Percentiles rank a stretch among this genome's conserved stretches.
Evolutionary conservation across 2,329 filamentous ascomycete species (phyloP).

Genomic region (Monosporascus sp.): DNA sequence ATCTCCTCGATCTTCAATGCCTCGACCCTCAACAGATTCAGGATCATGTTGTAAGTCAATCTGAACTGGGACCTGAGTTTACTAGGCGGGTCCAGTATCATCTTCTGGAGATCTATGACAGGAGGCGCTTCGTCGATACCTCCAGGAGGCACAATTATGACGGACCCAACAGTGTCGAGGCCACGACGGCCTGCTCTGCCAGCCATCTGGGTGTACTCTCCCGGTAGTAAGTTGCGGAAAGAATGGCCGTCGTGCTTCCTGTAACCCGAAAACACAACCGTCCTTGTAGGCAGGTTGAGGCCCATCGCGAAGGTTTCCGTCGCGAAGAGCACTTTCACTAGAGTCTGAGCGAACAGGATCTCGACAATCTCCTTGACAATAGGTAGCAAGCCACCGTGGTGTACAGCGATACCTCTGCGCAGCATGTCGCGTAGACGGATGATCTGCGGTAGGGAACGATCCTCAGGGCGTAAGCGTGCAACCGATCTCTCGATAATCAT

Average conservation of each 20-base stretch:
- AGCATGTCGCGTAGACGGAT: slow-evolving; percentile 80
- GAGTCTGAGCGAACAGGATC: slow-evolving; percentile 87
- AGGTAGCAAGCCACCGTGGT: slow-evolving; percentile 88
- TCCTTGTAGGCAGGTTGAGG: slow-evolving; percentile 88
- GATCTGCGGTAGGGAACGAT: slow-evolving; percentile 87
- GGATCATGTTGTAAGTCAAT: slow-evolving; percentile 98
- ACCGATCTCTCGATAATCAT: slow-evolving; percentile 97
- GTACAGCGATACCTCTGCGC: slow-evolving; percentile 85
- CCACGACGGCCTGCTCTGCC: slow-evolving; percentile 90
- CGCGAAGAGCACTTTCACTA: slow-evolving; percentile 95
- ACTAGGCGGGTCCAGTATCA: slow-evolving; percentile 94
- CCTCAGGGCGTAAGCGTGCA: slow-evolving; percentile 83
- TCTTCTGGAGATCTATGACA: slow-evolving; percentile 74
- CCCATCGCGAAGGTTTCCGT: slow-evolving; percentile 99
- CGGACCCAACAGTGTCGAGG: slow-evolving; percentile 85
- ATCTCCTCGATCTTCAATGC: slow-evolving; percentile 98
- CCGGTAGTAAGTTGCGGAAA: slow-evolving; percentile 86
- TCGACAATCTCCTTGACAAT: slow-evolving; percentile 98
- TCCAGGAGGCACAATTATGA: slow-evolving; percentile 84
- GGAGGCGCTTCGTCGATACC: slow-evolving; percentile 82
- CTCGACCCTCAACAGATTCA: slow-evolving; percentile 91
- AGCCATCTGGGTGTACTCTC: slow-evolving; percentile 98
- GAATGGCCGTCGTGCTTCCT: slow-evolving; percentile 91
- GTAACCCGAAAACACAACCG: slow-evolving; percentile 95
- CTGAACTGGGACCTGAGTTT: slow-evolving; percentile 95